phyloP scores from a whole-genome alignment of 768 basidiomycete genomes.

The Boletellus emodensis region DNA sequence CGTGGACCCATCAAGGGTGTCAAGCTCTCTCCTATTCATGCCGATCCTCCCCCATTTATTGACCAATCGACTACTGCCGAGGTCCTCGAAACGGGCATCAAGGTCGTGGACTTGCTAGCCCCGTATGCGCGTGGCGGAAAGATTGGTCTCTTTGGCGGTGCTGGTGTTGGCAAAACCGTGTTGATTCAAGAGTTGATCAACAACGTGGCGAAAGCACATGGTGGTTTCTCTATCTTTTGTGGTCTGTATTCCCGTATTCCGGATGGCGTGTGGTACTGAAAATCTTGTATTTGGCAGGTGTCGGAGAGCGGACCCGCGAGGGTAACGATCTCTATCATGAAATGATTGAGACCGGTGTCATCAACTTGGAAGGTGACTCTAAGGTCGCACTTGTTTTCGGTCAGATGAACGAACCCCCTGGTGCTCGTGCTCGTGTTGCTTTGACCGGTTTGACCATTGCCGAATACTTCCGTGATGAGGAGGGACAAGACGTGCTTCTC shows the following conservation, averaged over 20 bases:
- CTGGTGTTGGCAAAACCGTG: slow-evolving; percentile 99
- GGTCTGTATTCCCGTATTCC: slow-evolving; percentile 44
- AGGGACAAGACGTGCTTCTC: slow-evolving; percentile 99
- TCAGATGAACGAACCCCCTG: slow-evolving; percentile 99
- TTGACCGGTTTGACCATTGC: slow-evolving; percentile 99
- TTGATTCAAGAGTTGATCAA: slow-evolving; percentile 99
- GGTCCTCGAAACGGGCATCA: slow-evolving; percentile 99
- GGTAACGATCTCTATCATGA: slow-evolving; percentile 99
- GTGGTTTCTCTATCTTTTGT: slow-evolving; percentile 99
- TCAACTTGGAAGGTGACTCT: slow-evolving; percentile 99
- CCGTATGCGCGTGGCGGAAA: slow-evolving; percentile 99
- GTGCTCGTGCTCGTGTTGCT: slow-evolving; percentile 99
- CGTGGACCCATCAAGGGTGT: slow-evolving; percentile 98
- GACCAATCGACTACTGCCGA: slow-evolving; percentile 99
- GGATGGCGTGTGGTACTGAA: not conserved
- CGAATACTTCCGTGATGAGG: slow-evolving; percentile 99
- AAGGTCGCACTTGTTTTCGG: slow-evolving; percentile 99
- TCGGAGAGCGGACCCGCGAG: slow-evolving; percentile 99
- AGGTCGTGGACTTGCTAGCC: slow-evolving; percentile 99
- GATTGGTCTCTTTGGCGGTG: slow-evolving; percentile 99
- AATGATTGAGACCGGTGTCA: slow-evolving; percentile 99
- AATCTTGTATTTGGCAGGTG: slow-evolving; percentile 52
- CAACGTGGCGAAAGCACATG: slow-evolving; percentile 99
- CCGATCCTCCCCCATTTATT: slow-evolving; percentile 94
- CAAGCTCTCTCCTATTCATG: slow-evolving; percentile 90